A percentile compares a stretch with the other conserved stretches of the same genome.
phyloP scores from a whole-genome alignment of 345 rosid genomes.

The Pistacia integerrima region DNA sequence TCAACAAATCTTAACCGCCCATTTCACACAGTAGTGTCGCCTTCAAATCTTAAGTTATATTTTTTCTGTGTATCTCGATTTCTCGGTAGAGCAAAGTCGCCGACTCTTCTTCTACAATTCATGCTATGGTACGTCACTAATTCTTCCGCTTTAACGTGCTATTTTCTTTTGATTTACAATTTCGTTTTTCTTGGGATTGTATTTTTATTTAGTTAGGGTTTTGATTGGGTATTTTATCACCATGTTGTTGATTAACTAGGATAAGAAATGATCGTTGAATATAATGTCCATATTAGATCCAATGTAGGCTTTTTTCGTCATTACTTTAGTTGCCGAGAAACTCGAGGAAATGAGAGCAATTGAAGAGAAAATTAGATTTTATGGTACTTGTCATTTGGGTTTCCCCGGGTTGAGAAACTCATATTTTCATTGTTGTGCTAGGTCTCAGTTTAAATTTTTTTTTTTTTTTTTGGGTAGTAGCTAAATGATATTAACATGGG shows the following conservation, averaged over 20 bases:
- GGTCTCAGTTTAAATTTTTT: not conserved
- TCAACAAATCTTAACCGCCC: constrained; percentile 16
- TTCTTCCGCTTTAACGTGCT: not conserved
- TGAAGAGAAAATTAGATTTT: not conserved
- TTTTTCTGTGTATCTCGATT: constrained; percentile 12
- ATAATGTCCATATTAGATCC: constrained; percentile 14
- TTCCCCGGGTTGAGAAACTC: not conserved
- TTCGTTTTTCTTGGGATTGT: not conserved
- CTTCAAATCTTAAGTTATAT: not conserved
- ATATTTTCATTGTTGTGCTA: not conserved
- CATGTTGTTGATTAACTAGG: not conserved
- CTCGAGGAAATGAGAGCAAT: not conserved
- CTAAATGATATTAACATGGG: not conserved
- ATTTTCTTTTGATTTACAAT: not conserved
- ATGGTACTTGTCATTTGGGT: not conserved
- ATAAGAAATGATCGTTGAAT: not conserved
- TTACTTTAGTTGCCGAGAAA: constrained; percentile 8
- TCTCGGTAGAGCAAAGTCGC: constrained; percentile 12
- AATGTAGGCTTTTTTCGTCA: not conserved
- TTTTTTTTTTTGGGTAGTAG: not conserved
- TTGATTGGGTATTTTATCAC: not conserved
- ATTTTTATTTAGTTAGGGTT: constrained; percentile 8
- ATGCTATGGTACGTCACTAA: constrained; percentile 28
- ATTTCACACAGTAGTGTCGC: not conserved
- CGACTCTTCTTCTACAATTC: constrained; percentile 21